Evolutionary conservation across 306 rosid species (phyloP), one percentile per base, ranked within the genome.

Genomic region (Casuarina glauca): DNA sequence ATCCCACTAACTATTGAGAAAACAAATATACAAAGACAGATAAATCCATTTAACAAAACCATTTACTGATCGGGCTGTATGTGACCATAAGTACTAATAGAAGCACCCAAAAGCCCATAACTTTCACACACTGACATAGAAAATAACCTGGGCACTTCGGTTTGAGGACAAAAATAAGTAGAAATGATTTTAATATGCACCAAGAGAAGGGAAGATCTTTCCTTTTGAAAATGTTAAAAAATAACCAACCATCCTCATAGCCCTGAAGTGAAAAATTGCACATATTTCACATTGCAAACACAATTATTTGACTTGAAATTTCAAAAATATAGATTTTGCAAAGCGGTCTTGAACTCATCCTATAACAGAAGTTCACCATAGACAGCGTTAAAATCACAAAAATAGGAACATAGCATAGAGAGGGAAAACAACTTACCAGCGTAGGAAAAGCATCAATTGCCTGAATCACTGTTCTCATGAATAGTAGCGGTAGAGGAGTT

Each of bases 401-500:
- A 3, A 43, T 1, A 36, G n/a, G 32, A 42, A 67, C 11, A 19
- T 67, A 67, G 46, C 36, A 42, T 67, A 67, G 41, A 13, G n/a
- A 36, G 7, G 69, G 43, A 8, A 69, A 45, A 38, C 71, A 82
- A 71, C 50, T 81, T 88, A 96, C 99, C 93, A 96, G 81, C 19
- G 91, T 81, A 63, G 98, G 99, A 86, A 93, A 96, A 76, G 98
- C 99, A 84, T 96, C 99, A 76, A 96, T 90, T 54, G 99, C 95
- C 87, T 96, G 99, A 82, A 96, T 93, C 75, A 96, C 93, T 42
- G 99, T 96, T 88, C 99, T 86, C 99, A 96, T 96, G 89, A 96
- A 96, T 76, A 96, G 99, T 72, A 96, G 92, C 73, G 99, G 99
- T 64, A 96, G 76, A 1, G 98, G 98, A 82, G 93, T 93, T 89